Evolutionary conservation across 768 basidiomycete species (phyloP).

Genomic region (Naematelia encephala): DNA sequence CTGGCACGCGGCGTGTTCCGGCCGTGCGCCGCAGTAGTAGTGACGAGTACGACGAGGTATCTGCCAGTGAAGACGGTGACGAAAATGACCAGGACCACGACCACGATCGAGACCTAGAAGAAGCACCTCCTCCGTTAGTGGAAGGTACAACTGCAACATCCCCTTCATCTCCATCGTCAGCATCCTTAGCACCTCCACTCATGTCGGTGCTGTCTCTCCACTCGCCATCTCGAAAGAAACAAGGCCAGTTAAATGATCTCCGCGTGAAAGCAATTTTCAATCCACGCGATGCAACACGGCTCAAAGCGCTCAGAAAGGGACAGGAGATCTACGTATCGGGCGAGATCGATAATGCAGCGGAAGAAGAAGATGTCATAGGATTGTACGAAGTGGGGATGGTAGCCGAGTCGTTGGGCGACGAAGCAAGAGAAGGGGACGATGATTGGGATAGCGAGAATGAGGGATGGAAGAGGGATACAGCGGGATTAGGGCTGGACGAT

Average conservation of each 20-base stretch:
- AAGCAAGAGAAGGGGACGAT: slow-evolving; percentile 24
- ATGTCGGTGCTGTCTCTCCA: slow-evolving; percentile 20
- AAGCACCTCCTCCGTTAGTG: not conserved
- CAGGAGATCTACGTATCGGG: slow-evolving; percentile 31
- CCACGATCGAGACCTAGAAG: too few species aligned
- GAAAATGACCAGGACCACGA: slow-evolving; percentile 12
- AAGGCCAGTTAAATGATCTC: slow-evolving; percentile 15
- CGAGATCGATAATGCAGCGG: slow-evolving; percentile 9
- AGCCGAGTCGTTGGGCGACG: slow-evolving; percentile 1
- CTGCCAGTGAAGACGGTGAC: slow-evolving; percentile 1
- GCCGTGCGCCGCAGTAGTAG: not conserved
- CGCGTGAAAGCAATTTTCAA: slow-evolving; percentile 35
- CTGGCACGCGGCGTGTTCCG: slow-evolving; percentile 11
- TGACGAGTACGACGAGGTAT: slow-evolving; percentile 1
- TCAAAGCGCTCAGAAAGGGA: slow-evolving; percentile 28
- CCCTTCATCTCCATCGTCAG: slow-evolving; percentile 6
- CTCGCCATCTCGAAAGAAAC: slow-evolving; percentile 16
- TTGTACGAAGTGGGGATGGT: slow-evolving; percentile 6
- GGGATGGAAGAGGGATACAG: slow-evolving; percentile 34
- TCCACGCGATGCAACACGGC: slow-evolving; percentile 12
- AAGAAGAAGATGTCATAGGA: slow-evolving; percentile 8
- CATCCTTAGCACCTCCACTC: slow-evolving; percentile 15
- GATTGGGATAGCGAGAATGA: slow-evolving; percentile 45
- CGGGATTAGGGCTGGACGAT: slow-evolving; percentile 16
- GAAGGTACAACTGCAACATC: slow-evolving; percentile 3